phyloP scores from a whole-genome alignment of 148 eudicot genomes.

The Nepenthes mirabilis region DNA sequence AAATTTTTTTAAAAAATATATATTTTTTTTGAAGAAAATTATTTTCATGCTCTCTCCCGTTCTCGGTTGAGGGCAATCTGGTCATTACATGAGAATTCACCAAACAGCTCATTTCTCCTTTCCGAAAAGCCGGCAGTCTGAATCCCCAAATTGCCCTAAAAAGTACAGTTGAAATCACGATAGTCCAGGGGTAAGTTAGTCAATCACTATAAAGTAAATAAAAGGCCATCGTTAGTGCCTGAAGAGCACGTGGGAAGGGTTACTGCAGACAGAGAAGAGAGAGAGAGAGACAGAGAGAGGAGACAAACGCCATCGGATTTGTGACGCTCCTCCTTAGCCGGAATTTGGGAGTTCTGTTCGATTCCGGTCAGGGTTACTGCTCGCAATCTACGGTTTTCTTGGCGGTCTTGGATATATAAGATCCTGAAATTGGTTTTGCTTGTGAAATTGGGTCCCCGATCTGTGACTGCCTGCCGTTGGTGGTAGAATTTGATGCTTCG shows the following conservation, averaged over 20 bases:
- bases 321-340: constrained; percentile 32
- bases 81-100: too few relatives aligned
- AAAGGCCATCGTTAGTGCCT: too few relatives aligned
- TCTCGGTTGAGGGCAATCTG: too few relatives aligned
- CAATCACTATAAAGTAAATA: too few relatives aligned
- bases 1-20: too few relatives aligned
- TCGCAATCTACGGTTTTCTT: constrained; percentile 8
- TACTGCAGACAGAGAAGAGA: constrained; percentile 7
- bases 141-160: constrained; percentile 21
- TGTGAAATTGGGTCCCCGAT: constrained; percentile 23
- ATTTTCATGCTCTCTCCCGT: too few relatives aligned
- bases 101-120: constrained; percentile 1
- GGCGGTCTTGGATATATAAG: neutral
- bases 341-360: constrained; percentile 38
- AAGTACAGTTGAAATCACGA: neutral
- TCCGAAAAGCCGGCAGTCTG: constrained; percentile 20
- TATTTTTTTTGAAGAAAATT: too few relatives aligned
- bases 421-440: constrained; percentile 1
- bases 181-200: too few relatives aligned
- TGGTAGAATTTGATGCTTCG: constrained; percentile 2
- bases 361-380: constrained; percentile 31
- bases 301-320: constrained; percentile 53
- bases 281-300: constrained; percentile 19
- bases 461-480: constrained; percentile 9
- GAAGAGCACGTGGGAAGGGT: too few relatives aligned